Percentiles rank a stretch among this genome's conserved stretches.
Conservation (phyloP, 2,329 filamentous ascomycete genomes). For the Aspergillus intermedius region DNA sequence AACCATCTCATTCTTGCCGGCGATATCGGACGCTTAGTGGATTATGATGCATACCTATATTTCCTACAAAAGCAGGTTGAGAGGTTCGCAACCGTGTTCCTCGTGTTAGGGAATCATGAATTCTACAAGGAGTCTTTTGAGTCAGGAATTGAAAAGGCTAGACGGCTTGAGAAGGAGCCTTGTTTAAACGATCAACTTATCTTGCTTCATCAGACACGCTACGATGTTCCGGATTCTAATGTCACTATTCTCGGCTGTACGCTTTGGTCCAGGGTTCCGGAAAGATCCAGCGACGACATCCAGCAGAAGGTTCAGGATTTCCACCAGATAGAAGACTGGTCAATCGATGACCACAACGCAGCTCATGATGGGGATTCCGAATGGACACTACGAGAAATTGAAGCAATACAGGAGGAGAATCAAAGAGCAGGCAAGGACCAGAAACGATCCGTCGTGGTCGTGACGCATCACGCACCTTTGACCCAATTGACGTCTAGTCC, state of each 20-base stretch:
- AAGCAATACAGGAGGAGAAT: constrained; percentile 11
- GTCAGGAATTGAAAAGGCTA: constrained; percentile 17
- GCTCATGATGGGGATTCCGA: constrained; percentile 43
- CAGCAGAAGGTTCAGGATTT: constrained; percentile 48
- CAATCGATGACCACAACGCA: constrained; percentile 44
- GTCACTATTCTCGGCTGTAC: constrained; percentile 54
- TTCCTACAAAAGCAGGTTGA: constrained; percentile 18
- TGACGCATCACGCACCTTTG: constrained; percentile 55
- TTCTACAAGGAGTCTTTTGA: constrained; percentile 20
- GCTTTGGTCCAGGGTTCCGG: constrained; percentile 49
- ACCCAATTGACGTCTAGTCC: constrained; percentile 45
- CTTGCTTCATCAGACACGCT: constrained; percentile 19
- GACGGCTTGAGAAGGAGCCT: constrained; percentile 22
- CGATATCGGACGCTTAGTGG: constrained; percentile 18
- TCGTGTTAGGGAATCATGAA: constrained; percentile 23
- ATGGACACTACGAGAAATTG: constrained; percentile 45
- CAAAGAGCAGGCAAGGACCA: background rate
- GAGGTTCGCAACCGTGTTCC: constrained; percentile 16
- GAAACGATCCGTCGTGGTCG: constrained; percentile 38
- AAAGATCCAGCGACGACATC: constrained; percentile 35
- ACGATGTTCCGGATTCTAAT: constrained; percentile 21
- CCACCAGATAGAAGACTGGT: constrained; percentile 48
- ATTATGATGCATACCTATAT: constrained; percentile 18
- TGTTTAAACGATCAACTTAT: constrained; percentile 19
- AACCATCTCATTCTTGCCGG: constrained; percentile 19